Evolutionary conservation across 305 asterid species (phyloP).

Genomic region (Andrographis paniculata): DNA sequence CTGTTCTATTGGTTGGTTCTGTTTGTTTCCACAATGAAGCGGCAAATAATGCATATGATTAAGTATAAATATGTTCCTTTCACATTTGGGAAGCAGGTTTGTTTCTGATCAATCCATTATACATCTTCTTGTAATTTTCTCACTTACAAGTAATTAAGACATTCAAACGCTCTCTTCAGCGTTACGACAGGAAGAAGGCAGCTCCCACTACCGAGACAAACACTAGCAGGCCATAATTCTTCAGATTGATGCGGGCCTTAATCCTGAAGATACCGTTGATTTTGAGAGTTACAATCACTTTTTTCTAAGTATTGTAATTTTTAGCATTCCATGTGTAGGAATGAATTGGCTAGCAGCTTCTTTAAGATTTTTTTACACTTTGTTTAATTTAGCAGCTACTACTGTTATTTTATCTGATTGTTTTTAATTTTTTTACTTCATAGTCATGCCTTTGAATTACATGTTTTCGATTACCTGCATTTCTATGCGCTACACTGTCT

Average conservation of each 20-base stretch:
- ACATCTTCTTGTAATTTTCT: background rate
- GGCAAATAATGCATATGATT: slow-evolving; percentile 98
- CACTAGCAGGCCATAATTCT: slow-evolving; percentile 40
- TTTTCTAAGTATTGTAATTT: slow-evolving; percentile 20
- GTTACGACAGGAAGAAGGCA: slow-evolving; percentile 69
- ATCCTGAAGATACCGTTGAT: slow-evolving; percentile 25
- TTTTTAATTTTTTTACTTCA: background rate
- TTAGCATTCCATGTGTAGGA: slow-evolving; percentile 8
- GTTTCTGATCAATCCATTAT: slow-evolving; percentile 6
- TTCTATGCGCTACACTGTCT: slow-evolving; percentile 13
- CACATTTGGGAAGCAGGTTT: slow-evolving; percentile 90
- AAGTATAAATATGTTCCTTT: slow-evolving; percentile 88
- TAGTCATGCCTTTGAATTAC: background rate
- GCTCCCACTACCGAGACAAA: slow-evolving; percentile 45
- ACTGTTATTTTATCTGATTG: slow-evolving; percentile 14
- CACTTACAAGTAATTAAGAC: background rate
- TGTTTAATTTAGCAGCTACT: slow-evolving; percentile 10
- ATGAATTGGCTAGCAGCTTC: slow-evolving; percentile 17
- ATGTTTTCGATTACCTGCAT: slow-evolving; percentile 6
- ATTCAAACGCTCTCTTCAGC: slow-evolving; percentile 37
- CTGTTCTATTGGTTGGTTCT: slow-evolving; percentile 85
- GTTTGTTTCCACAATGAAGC: slow-evolving; percentile 84
- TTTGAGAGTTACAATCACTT: background rate
- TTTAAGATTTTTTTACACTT: background rate
- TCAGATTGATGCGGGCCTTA: slow-evolving; percentile 32